Evolutionary conservation across 768 basidiomycete genomes (phyloP), one percentile per base, ranked within the genome.

Genomic region (Russula vinacea): DNA sequence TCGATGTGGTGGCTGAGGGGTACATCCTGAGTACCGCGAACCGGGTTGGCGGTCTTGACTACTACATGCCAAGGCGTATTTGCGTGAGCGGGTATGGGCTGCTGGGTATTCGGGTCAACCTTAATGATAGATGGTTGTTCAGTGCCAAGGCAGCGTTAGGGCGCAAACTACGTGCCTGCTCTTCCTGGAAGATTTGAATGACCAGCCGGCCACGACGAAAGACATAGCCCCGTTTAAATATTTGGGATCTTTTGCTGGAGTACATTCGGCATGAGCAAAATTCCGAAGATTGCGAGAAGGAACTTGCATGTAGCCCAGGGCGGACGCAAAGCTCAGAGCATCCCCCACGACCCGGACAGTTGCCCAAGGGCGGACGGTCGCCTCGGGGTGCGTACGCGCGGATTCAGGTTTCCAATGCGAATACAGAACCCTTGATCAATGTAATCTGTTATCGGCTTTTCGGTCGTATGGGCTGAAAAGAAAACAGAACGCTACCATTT

Each of bases 51-150:
- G 1, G 91, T 91, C 73, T 89, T 92, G 56, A 92, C 90, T 76
- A 93, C 89, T 42, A 94, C 90, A 72, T 92, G 88, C 91, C 91
- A 94, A 6, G 90, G 78, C 0, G 90, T 89, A 68, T 90, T 89
- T 9, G 84, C 76, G 60, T 89, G 88, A n/a, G 88, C 88, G 42
- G 88, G 86, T 51, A 86, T 86, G 0, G 89, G 86, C 67, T 86
- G 83, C 58, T 86, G 86, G 5, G 89, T 90, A 74, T 83, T 88
- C 0, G 83, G 81, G 69, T 92, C 89, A 39, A 88, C 82, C 90
- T 93, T 63, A 13, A 47, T 50, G 52, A 59, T 33, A 32, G 39
- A 19, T 39, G 17, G n/a, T 11, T 56, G 16, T 57, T 53, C 42
- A 55, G 42, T 24, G 45, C 14, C 32, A 54, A 50, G 39, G 47